Percentiles rank a stretch among this genome's conserved stretches.
Evolutionary conservation across 192 early-diverging fungal genomes (phyloP).

Genomic region (Backusella tarrabulga): DNA sequence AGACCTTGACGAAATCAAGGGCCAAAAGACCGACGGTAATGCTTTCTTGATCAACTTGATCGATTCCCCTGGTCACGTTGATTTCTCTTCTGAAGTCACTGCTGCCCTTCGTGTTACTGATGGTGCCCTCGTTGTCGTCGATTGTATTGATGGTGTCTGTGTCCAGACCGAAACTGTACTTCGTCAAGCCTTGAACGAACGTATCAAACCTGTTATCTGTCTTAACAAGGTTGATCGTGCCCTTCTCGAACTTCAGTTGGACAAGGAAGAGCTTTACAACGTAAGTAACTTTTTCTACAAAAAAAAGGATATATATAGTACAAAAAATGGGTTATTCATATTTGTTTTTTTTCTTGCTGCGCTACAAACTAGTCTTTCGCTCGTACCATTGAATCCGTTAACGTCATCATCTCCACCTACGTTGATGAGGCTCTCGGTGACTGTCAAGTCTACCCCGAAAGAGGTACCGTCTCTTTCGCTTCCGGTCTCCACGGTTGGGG

Average conservation of each 20-base stretch:
- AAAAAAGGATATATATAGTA: too few relatives aligned
- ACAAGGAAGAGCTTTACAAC: slow-evolving; percentile 92
- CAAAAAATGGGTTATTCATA: too few relatives aligned
- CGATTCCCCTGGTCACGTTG: slow-evolving; percentile 99
- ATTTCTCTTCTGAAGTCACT: slow-evolving; percentile 98
- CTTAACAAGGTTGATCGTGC: slow-evolving; percentile 99
- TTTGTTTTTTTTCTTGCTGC: too few relatives aligned
- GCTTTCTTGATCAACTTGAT: slow-evolving; percentile 99
- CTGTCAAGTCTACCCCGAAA: slow-evolving; percentile 88
- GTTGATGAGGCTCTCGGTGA: slow-evolving; percentile 83
- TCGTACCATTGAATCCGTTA: slow-evolving; percentile 94
- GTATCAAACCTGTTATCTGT: slow-evolving; percentile 95
- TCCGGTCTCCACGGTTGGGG: slow-evolving; percentile 98
- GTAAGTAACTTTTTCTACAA: too few relatives aligned
- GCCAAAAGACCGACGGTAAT: slow-evolving; percentile 77
- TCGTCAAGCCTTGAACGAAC: slow-evolving; percentile 94
- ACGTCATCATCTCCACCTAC: slow-evolving; percentile 96
- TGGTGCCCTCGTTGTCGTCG: slow-evolving; percentile 98
- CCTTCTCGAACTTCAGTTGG: slow-evolving; percentile 91
- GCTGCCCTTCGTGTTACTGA: slow-evolving; percentile 99
- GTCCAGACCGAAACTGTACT: slow-evolving; percentile 99
- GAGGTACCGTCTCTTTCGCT: slow-evolving; percentile 94
- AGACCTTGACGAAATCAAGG: slow-evolving; percentile 82
- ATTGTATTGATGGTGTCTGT: slow-evolving; percentile 96
- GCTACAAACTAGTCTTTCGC: slow-evolving; percentile 74